These are phyloP conservation scores for Entomortierella chlamydospora DNA, from an alignment of 192 early-diverging fungal species.

Conservation along the genomic window DNA sequence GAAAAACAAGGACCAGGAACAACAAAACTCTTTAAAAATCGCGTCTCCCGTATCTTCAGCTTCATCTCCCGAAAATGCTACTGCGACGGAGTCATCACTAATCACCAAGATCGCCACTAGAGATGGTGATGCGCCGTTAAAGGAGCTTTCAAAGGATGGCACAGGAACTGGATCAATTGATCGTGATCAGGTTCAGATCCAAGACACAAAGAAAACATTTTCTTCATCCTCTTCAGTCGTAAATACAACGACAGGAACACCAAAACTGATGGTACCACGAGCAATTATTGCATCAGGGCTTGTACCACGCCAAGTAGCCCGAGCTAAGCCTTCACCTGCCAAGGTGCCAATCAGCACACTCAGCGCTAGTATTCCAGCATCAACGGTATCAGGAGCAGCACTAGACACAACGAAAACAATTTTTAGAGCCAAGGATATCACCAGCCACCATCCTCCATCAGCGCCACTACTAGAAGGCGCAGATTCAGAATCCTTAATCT, in stretches of 20 bases:
- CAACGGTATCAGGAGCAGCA: neutral
- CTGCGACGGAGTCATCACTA: no score
- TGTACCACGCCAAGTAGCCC: constrained; percentile 22
- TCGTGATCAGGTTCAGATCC: no score
- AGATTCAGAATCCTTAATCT: no score
- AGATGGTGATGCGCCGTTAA: no score
- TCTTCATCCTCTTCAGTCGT: neutral
- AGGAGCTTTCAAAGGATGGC: no score
- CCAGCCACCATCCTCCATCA: neutral
- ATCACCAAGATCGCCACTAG: no score
- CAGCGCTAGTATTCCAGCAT: neutral
- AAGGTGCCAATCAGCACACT: neutral
- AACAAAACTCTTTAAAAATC: no score
- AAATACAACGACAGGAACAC: neutral
- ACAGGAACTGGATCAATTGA: no score
- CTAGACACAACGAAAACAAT: neutral
- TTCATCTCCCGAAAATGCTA: no score
- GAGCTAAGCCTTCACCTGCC: neutral
- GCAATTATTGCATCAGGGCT: constrained; percentile 8
- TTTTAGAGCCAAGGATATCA: constrained; percentile 15
- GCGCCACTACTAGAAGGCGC: neutral
- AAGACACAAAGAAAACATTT: no score
- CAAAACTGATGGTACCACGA: constrained; percentile 3
- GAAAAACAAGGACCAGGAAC: no score
- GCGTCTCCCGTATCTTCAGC: no score